Evolutionary conservation across 2,329 filamentous ascomycete species (phyloP).

Genomic region (Leptographium procerum): DNA sequence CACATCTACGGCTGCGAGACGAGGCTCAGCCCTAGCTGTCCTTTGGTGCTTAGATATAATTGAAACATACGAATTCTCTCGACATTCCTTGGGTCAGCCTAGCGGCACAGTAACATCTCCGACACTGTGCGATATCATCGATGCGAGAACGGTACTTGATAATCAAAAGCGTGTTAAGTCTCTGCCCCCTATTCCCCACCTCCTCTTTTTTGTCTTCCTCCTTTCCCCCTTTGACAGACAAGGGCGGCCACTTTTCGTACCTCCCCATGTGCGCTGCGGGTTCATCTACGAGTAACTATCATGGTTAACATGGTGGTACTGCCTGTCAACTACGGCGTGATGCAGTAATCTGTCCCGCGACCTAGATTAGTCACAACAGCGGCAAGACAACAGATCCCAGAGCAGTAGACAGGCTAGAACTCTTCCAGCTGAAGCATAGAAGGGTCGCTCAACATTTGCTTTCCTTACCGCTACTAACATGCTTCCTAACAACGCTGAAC

Average conservation of each 20-base stretch:
- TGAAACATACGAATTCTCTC: constrained; percentile 4
- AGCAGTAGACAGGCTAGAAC: constrained; percentile 14
- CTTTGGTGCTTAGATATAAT: no score
- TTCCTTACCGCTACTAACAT: constrained; percentile 11
- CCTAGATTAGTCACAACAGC: constrained; percentile 11
- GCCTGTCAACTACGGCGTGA: constrained; percentile 13
- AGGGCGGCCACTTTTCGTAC: constrained; percentile 9
- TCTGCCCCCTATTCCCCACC: background rate
- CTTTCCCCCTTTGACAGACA: background rate
- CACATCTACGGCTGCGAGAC: no score
- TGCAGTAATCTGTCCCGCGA: constrained; percentile 11
- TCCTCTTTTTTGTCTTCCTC: no score
- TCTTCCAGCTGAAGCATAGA: constrained; percentile 12
- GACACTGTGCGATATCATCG: constrained; percentile 14
- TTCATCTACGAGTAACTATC: constrained; percentile 14
- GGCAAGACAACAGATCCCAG: constrained; percentile 8
- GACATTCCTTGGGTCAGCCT: constrained; percentile 11
- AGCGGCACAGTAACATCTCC: constrained; percentile 13
- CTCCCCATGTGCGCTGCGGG: constrained; percentile 13
- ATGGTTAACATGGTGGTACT: constrained; percentile 12
- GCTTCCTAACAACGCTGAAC: constrained; percentile 12
- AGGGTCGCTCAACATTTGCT: constrained; percentile 12
- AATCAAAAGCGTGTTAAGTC: constrained; percentile 10
- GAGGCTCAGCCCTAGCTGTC: no score
- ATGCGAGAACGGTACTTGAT: constrained; percentile 9